Evolutionary conservation across 139 green algal species (phyloP).

Genomic region (Coelastrella sp.): DNA sequence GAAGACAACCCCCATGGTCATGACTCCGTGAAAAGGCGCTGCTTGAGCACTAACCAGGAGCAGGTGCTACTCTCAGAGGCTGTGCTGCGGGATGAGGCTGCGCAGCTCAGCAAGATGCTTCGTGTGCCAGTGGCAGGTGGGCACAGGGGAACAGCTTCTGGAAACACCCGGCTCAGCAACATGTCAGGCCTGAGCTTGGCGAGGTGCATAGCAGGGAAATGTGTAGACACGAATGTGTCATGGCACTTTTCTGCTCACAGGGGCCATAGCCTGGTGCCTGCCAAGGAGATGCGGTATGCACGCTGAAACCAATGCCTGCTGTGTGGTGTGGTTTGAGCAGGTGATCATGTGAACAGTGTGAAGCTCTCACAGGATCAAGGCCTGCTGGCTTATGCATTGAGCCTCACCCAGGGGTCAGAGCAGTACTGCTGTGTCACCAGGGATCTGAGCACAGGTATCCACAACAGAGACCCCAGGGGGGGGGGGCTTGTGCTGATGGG

Average conservation of each 20-base stretch:
- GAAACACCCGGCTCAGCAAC: too few species aligned
- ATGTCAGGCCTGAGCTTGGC: too few species aligned
- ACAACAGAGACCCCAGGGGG: too few species aligned
- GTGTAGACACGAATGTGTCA: neutral
- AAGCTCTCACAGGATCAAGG: slow-evolving; percentile 54
- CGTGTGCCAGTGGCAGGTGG: neutral
- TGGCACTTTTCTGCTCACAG: neutral
- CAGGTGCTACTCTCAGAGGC: slow-evolving; percentile 19
- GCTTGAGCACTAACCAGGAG: neutral
- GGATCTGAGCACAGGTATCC: slow-evolving; percentile 40
- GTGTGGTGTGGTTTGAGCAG: neutral
- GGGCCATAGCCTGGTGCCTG: too few species aligned
- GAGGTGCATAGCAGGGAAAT: too few species aligned
- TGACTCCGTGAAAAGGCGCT: neutral
- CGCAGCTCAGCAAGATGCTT: neutral
- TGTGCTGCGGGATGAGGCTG: slow-evolving; percentile 24
- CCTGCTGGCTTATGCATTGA: slow-evolving; percentile 56
- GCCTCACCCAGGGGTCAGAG: neutral
- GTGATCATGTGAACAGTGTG: slow-evolving; percentile 27
- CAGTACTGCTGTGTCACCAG: slow-evolving; percentile 43
- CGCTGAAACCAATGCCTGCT: too few species aligned
- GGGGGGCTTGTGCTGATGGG: too few species aligned
- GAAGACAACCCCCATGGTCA: slow-evolving; percentile 24
- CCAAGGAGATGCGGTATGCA: too few species aligned
- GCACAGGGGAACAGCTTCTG: neutral